Conservation (phyloP, 208 protist genomes). For the Naegleria lovaniensis region DNA sequence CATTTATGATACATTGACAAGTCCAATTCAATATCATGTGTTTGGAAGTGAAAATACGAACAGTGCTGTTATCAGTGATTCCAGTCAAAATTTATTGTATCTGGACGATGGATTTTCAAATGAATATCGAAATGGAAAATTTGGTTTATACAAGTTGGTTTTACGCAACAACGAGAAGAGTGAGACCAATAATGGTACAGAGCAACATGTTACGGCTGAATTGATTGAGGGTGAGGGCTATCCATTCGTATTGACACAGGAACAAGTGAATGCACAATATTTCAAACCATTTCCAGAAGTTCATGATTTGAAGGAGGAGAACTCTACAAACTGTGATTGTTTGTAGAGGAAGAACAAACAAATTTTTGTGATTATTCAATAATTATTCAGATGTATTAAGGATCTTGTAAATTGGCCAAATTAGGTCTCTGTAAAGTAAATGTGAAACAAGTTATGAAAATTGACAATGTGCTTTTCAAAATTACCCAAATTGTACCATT, state of each 20-base stretch:
- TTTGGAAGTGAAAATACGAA: background rate
- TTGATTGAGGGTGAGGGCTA: background rate
- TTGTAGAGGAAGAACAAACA: background rate
- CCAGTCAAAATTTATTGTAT: background rate
- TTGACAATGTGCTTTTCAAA: too few species aligned
- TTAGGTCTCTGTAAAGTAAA: too few species aligned
- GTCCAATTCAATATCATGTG: background rate
- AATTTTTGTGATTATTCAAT: too few species aligned
- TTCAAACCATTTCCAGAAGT: background rate
- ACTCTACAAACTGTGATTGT: background rate
- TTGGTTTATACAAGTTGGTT: background rate
- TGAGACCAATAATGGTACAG: background rate
- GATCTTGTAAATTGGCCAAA: too few species aligned
- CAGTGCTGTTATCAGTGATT: too few species aligned
- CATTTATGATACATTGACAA: background rate
- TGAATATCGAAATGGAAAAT: background rate
- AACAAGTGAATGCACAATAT: background rate
- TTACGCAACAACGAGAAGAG: background rate
- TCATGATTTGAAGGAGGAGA: background rate
- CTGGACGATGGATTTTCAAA: background rate
- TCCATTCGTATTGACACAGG: background rate
- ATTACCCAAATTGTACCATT: too few species aligned
- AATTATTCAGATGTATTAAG: too few species aligned
- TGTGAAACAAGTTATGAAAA: too few species aligned
- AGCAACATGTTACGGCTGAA: background rate